Base-by-base conservation (phyloP, 176 grass and related monocot species). In the Pharus latifolius region DNA sequence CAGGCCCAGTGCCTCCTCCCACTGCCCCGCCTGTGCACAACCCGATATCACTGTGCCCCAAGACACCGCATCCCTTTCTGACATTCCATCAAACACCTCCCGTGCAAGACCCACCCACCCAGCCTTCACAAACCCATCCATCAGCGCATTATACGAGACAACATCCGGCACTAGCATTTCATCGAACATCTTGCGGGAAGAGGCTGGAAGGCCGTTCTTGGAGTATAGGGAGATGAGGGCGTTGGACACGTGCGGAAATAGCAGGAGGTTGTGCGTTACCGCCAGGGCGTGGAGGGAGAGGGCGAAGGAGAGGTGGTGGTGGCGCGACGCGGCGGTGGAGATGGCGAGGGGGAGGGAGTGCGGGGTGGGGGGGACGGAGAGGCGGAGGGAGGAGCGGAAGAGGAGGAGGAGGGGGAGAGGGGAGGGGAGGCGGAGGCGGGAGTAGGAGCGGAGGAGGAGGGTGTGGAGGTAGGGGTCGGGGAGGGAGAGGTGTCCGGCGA, bases 11-110 rank as follows among this genome's bases (percentile, higher is more conserved):
- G 63, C 88, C 43, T 78, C 73, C 29, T 71, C 63, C 11, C 43
- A 70, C 19, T 7, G 6, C 3, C 73, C 73, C 1, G 40, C 31
- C 46, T 63, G 76, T 3, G 74, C 53, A 2, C 72, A 88, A 2
- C 78, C 84, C 0, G 77, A 56, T 25, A 88, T 6, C 3, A 85
- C 37, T 0, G 84, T 88, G 44, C 89, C 89, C 84, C 84, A 92
- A 0, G 89, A 92, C 20, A 74, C 45, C 1, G 60, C 77, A 16
- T 92, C 89, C 56, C 80, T 69, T 3, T 56, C 14, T 8, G 73
- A 69, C 89, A 88, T 92, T 35, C 49, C 45, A 7, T 84, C 63
- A 63, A 92, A 79, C 20, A 75, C 41, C 56, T 73, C 31, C 16
- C 60, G 53, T 1, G 84, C 84, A 47, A 42, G 23, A 14, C 6